These are phyloP conservation scores for Chondrostereum purpureum DNA, from an alignment of 1,284 basidiomycete genomes.

Conservation along the genomic window DNA sequence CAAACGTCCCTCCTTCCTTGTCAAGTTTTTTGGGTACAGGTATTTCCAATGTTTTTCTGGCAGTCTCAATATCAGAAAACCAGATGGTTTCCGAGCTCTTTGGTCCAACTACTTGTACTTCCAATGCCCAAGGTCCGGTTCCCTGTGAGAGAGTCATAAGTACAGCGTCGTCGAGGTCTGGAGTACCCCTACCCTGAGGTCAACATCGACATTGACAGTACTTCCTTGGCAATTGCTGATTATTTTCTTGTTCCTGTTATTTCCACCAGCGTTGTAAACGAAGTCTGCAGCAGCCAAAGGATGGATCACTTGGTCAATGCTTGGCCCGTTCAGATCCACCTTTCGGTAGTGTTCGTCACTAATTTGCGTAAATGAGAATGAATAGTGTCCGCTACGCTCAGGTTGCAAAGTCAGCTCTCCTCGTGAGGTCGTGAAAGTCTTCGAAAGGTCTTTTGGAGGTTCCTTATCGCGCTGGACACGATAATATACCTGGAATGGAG, in stretches of 20 bases:
- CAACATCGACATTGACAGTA: conserved; percentile 68
- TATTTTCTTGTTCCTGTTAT: conserved; percentile 41
- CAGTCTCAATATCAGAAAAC: conserved; percentile 50
- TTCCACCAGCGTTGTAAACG: conserved; percentile 29
- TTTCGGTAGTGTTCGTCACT: conserved; percentile 83
- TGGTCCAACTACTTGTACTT: conserved; percentile 71
- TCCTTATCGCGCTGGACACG: conserved; percentile 68
- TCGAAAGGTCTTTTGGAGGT: conserved; percentile 46
- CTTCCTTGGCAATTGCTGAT: conserved; percentile 74
- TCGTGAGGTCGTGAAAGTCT: conserved; percentile 65
- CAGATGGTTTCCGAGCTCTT: conserved; percentile 52
- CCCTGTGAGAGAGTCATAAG: conserved; percentile 64
- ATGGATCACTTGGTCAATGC: conserved; percentile 83
- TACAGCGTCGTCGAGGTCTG: conserved; percentile 4
- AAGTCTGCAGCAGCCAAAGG: conserved; percentile 80
- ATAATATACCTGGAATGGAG: conserved; percentile 85
- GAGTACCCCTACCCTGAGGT: conserved; percentile 70
- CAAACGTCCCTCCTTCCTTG: conserved; percentile 70
- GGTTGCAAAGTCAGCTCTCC: conserved; percentile 86
- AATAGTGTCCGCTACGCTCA: conserved; percentile 84
- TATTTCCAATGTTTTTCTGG: conserved; percentile 53
- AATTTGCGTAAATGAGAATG: conserved; percentile 76
- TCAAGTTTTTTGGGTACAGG: conserved; percentile 65
- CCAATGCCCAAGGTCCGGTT: conserved; percentile 82
- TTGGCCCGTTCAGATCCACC: conserved; percentile 63